Conservation (phyloP, 179 eudicot genomes). For the Beta corolliflora region DNA sequence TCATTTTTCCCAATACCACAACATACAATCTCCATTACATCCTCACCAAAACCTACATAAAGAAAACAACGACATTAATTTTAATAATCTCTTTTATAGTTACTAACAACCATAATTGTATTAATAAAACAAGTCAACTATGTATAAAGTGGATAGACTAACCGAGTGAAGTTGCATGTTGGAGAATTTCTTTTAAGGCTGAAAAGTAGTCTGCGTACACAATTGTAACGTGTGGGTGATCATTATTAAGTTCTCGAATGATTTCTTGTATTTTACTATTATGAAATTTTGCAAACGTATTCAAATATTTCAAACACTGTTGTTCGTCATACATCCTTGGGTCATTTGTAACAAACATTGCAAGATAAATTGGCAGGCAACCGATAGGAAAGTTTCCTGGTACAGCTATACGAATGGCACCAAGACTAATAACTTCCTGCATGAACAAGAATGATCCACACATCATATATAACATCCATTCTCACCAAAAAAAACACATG, state of each 20-base stretch:
- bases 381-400: constrained; percentile 27
- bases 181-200: constrained; percentile 7
- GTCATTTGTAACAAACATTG: constrained; percentile 17
- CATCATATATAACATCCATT: no score
- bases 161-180: constrained; percentile 18
- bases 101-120: no score
- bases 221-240: constrained; percentile 22
- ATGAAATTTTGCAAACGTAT: constrained; percentile 24
- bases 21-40: constrained; percentile 19
- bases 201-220: constrained; percentile 27
- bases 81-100: no score
- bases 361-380: constrained; percentile 20
- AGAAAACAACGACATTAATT: no score
- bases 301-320: constrained; percentile 27
- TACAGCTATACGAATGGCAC: constrained; percentile 7
- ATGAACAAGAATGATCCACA: not conserved
- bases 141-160: not conserved
- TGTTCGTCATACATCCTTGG: constrained; percentile 29
- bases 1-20: constrained; percentile 8
- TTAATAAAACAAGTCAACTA: no score
- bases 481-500: not conserved
- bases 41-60: constrained; percentile 26
- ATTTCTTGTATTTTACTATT: constrained; percentile 25
- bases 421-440: constrained; percentile 21
- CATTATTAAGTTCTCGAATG: constrained; percentile 21